Conservation (phyloP, 768 basidiomycete genomes). For the Rickenella mellea region DNA sequence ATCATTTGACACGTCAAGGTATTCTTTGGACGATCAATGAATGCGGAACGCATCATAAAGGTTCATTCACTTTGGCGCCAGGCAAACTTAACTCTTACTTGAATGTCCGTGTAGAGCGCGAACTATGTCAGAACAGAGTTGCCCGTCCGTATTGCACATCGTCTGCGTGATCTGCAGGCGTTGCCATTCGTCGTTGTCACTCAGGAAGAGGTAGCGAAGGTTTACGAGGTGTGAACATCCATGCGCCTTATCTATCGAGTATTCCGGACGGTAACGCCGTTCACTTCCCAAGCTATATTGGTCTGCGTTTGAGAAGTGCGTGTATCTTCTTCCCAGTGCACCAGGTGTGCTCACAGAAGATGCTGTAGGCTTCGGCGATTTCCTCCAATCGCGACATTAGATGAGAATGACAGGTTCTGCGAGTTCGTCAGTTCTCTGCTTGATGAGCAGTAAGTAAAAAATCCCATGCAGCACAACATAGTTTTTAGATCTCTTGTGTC, state of each 20-base stretch:
- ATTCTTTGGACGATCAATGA: constrained; percentile 80
- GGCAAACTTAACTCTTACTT: neutral
- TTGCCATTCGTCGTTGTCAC: constrained; percentile 83
- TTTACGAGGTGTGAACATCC: constrained; percentile 60
- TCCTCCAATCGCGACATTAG: constrained; percentile 59
- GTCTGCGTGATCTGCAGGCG: constrained; percentile 77
- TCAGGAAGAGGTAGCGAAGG: constrained; percentile 71
- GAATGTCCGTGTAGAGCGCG: constrained; percentile 46
- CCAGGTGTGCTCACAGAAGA: too few species aligned
- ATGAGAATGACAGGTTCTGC: constrained; percentile 77
- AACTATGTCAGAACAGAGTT: constrained; percentile 88
- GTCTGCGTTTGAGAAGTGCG: constrained; percentile 77
- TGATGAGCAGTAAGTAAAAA: constrained; percentile 60
- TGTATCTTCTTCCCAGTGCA: neutral
- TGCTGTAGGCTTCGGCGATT: constrained; percentile 57
- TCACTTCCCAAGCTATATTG: constrained; percentile 59
- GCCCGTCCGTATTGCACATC: constrained; percentile 80
- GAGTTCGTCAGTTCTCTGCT: constrained; percentile 54
- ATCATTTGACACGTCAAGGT: constrained; percentile 35
- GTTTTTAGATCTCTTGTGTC: constrained; percentile 1
- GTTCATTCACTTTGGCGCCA: constrained; percentile 22
- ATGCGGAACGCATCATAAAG: constrained; percentile 68
- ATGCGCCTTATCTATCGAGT: neutral
- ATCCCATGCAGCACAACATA: constrained; percentile 2
- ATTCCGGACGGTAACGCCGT: neutral